A percentile compares a stretch with the other conserved stretches of the same genome.
Conservation (phyloP, 768 basidiomycete genomes). For the Trametes maxima region DNA sequence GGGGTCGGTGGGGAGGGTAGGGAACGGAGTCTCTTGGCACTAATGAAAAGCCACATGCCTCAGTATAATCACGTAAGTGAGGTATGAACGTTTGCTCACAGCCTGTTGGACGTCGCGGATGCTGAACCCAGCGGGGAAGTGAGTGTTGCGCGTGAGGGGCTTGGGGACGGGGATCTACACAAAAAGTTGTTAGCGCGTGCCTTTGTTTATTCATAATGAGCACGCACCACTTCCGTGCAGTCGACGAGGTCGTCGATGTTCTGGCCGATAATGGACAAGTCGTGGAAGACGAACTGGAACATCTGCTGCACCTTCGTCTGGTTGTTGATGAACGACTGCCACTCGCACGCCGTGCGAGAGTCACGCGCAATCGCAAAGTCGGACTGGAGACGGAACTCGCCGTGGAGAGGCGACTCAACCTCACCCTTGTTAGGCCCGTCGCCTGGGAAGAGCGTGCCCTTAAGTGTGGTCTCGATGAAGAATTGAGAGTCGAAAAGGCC, state of each 20-base stretch:
- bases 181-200: neutral
- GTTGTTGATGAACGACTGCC: conserved; percentile 34
- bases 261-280: conserved; percentile 10
- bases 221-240: conserved; percentile 17
- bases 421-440: conserved; percentile 34
- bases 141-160: conserved; percentile 11
- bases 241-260: conserved; percentile 13
- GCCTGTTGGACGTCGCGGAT: conserved; percentile 28
- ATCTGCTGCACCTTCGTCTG: conserved; percentile 17
- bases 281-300: conserved; percentile 17
- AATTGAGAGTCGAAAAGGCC: conserved; percentile 33
- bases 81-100: conserved; percentile 9
- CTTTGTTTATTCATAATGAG: neutral
- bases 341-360: conserved; percentile 36
- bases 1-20: conserved; percentile 22
- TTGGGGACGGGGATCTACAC: conserved; percentile 11
- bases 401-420: conserved; percentile 33
- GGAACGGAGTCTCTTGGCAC: conserved; percentile 25
- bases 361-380: conserved; percentile 37
- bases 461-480: conserved; percentile 33
- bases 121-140: conserved; percentile 28
- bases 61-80: neutral
- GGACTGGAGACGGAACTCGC: conserved; percentile 40
- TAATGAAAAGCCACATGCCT: neutral
- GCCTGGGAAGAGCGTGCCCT: conserved; percentile 34